A percentile compares a stretch with the other conserved stretches of the same genome.
phyloP scores from a whole-genome alignment of 805 yeast species.

The Yamadazyma phyllophila region DNA sequence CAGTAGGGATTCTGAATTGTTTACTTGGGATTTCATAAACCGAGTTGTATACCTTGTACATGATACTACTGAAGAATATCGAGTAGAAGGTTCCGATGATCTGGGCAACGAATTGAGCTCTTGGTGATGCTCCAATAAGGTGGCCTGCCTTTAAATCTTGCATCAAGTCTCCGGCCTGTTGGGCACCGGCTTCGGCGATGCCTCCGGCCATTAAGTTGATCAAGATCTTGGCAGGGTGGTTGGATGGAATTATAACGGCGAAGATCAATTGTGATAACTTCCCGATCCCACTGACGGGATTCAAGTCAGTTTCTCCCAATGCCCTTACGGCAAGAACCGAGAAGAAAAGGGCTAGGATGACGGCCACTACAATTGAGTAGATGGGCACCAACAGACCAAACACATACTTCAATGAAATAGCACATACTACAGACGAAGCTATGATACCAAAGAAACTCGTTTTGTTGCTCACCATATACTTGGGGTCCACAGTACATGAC shows the following conservation, averaged over 20 bases:
- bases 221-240: slow-evolving; percentile 77
- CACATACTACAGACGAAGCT: slow-evolving; percentile 64
- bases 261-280: slow-evolving; percentile 87
- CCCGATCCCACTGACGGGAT: slow-evolving; percentile 96
- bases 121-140: slow-evolving; percentile 85
- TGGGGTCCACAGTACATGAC: slow-evolving; percentile 27
- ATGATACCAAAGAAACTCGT: slow-evolving; percentile 60
- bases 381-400: slow-evolving; percentile 74
- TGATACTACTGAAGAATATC: slow-evolving; percentile 69
- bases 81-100: slow-evolving; percentile 86
- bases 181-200: slow-evolving; percentile 97
- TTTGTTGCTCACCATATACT: slow-evolving; percentile 49
- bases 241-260: slow-evolving; percentile 72
- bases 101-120: slow-evolving; percentile 89
- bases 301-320: slow-evolving; percentile 92
- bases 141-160: slow-evolving; percentile 96
- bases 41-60: slow-evolving; percentile 77
- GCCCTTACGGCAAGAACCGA: slow-evolving; percentile 91
- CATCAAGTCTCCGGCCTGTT: slow-evolving; percentile 97
- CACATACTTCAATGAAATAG: slow-evolving; percentile 59
- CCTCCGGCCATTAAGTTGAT: slow-evolving; percentile 94
- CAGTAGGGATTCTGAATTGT: slow-evolving; percentile 87
- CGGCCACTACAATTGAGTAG: slow-evolving; percentile 65
- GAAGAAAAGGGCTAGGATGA: slow-evolving; percentile 70
- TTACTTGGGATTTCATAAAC: slow-evolving; percentile 85